Evolutionary conservation across 352 stramenopile genomes (phyloP), one percentile per base, ranked within the genome.

Genomic region (Globisporangium viniferum): DNA sequence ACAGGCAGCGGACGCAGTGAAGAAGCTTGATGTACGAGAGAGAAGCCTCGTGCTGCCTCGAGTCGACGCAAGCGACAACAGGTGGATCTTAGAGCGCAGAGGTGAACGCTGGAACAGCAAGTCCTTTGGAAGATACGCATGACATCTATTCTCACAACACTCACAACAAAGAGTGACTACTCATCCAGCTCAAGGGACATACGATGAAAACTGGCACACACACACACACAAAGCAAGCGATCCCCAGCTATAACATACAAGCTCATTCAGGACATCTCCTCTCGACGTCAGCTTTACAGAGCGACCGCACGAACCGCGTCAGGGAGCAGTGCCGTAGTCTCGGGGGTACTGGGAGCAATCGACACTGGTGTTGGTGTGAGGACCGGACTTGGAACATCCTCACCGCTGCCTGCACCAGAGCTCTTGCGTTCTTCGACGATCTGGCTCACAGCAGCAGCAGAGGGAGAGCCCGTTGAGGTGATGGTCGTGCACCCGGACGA

Each of bases 61-160:
- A 81, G 85, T 35, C 80, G 80, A 59, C 81, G 85, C 31, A 93
- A 93, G 70, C 74, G 85, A 33, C 85, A 93, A 66, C 82, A 82
- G 41, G 65, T 93, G 31, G 85, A 91, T 59, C 73, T 65, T 22
- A 75, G 59, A 35, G 29, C 55, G 44, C 51, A 51, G 6, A 64
- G 64, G 51, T 71, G 24, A 57, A 24, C 24, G 24, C 24, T 24
- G 24, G 24, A 24, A 24, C 24, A 24, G 24, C 24, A 12, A 39
- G 35, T 39, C 35, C 24, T 24, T 24, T 39, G 35, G 3, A 8
- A 39, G 35, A 8, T 39, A 39, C 35, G 35, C 35, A 39, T 10
- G 35, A 12, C 35, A 39, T 39, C 8, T 39, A 39, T 39, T 39
- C 35, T 39, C 35, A 39, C 5, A 10, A 7, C 35, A 35, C 2